Conservation (phyloP, 1,284 basidiomycete species). For the Rhodotorula sp. region DNA sequence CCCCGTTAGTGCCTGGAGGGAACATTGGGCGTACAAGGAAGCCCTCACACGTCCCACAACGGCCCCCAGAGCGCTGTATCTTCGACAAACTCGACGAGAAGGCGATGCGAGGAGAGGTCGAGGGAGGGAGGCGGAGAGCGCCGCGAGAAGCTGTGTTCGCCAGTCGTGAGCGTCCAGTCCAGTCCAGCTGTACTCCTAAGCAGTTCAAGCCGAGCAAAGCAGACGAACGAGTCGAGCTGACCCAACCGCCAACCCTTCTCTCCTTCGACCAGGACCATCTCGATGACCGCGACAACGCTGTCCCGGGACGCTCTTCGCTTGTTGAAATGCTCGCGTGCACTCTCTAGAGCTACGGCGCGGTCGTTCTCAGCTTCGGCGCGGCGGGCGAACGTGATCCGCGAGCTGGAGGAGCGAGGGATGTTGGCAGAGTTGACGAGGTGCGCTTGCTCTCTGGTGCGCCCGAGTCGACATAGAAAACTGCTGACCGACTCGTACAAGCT, state of each 20-base stretch:
- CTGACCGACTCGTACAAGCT: background rate
- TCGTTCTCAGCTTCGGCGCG: slow-evolving; percentile 10
- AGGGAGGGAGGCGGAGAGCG: no score
- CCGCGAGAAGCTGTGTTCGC: no score
- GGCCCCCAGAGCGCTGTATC: no score
- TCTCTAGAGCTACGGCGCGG: background rate
- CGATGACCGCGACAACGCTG: background rate
- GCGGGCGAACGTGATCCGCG: slow-evolving; percentile 47
- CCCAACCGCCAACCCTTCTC: no score
- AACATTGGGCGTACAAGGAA: no score
- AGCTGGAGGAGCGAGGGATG: slow-evolving; percentile 53
- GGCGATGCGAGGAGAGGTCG: no score
- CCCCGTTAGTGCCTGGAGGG: no score
- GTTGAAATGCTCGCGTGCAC: background rate
- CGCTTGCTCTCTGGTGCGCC: background rate
- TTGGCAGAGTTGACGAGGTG: slow-evolving; percentile 53
- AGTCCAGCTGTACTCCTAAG: no score
- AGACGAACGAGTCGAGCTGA: background rate
- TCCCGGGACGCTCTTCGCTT: slow-evolving; percentile 9
- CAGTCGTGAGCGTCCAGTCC: no score
- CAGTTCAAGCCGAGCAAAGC: background rate
- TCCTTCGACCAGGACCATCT: no score
- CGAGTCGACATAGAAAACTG: background rate
- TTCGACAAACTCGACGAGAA: no score
- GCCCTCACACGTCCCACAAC: no score